These are phyloP conservation scores for Dictyophora rubrovolvata DNA, from an alignment of 768 basidiomycete species.

Conservation along the genomic window DNA sequence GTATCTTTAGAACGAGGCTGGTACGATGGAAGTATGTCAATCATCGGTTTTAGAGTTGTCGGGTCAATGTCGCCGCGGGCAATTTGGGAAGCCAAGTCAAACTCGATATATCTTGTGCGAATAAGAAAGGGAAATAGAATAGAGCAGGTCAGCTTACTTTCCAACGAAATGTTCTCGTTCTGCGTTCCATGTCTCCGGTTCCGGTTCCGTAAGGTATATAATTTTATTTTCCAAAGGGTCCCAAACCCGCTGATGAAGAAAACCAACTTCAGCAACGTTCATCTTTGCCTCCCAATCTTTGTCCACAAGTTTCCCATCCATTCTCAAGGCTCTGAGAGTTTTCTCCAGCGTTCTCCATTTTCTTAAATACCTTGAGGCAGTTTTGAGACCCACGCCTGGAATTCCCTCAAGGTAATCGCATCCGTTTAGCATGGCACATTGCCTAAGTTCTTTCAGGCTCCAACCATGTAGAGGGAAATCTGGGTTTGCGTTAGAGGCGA, in stretches of 20 bases:
- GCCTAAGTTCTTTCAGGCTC: constrained; percentile 82
- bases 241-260: constrained; percentile 87
- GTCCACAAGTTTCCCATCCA: constrained; percentile 81
- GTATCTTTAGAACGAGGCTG: constrained; percentile 38
- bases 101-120: constrained; percentile 47
- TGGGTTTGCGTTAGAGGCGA: constrained; percentile 45
- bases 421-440: constrained; percentile 89
- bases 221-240: constrained; percentile 57
- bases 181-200: constrained; percentile 41
- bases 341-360: constrained; percentile 83
- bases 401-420: constrained; percentile 92
- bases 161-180: constrained; percentile 67
- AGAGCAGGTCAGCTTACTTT: constrained; percentile 32
- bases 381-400: constrained; percentile 87
- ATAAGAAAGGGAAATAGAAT: background rate
- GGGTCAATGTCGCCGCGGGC: constrained; percentile 68
- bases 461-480: constrained; percentile 78
- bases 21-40: constrained; percentile 61
- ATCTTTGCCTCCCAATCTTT: constrained; percentile 65
- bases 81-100: constrained; percentile 51
- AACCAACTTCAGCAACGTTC: constrained; percentile 79
- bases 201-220: constrained; percentile 59
- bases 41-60: constrained; percentile 53
- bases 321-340: constrained; percentile 58
- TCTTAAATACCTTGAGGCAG: constrained; percentile 70